phyloP scores from a whole-genome alignment of 345 rosid species.

The Linum trigynum region DNA sequence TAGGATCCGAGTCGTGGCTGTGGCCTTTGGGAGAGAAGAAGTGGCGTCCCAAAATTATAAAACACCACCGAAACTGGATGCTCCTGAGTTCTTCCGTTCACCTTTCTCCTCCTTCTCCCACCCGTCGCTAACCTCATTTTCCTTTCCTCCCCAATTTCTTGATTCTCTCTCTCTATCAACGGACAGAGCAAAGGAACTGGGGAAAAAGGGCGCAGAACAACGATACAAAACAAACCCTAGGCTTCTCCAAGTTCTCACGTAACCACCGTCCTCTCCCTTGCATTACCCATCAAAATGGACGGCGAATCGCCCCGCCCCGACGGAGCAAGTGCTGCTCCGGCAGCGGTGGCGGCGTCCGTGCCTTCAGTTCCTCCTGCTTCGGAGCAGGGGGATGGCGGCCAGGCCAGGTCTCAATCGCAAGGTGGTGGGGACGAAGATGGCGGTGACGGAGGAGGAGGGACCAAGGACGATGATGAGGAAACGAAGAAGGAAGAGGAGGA shows the following conservation, averaged over 20 bases:
- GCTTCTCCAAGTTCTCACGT: background rate
- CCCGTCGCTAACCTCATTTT: background rate
- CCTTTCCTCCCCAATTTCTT: background rate
- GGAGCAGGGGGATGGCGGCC: background rate
- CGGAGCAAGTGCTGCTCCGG: background rate
- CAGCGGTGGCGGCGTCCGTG: background rate
- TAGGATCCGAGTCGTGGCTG: background rate
- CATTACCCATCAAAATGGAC: background rate
- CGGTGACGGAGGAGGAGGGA: background rate
- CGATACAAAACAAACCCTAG: background rate
- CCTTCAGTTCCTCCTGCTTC: background rate
- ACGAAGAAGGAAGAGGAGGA: conserved; percentile 44
- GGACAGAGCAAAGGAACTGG: too few relatives aligned
- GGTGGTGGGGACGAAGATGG: conserved; percentile 17
- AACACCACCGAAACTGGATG: background rate
- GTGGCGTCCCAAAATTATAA: background rate
- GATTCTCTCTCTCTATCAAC: background rate
- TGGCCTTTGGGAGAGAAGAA: background rate
- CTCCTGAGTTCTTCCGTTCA: background rate
- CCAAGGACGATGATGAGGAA: conserved; percentile 29
- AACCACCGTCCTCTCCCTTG: background rate
- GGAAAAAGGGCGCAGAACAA: background rate
- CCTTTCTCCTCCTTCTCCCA: background rate
- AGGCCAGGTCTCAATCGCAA: conserved; percentile 4
- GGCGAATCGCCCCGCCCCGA: background rate